A percentile compares a stretch with the other conserved stretches of the same genome.
Conservation (phyloP, 1,284 basidiomycete genomes). For the Cryptococcus neoformans region DNA sequence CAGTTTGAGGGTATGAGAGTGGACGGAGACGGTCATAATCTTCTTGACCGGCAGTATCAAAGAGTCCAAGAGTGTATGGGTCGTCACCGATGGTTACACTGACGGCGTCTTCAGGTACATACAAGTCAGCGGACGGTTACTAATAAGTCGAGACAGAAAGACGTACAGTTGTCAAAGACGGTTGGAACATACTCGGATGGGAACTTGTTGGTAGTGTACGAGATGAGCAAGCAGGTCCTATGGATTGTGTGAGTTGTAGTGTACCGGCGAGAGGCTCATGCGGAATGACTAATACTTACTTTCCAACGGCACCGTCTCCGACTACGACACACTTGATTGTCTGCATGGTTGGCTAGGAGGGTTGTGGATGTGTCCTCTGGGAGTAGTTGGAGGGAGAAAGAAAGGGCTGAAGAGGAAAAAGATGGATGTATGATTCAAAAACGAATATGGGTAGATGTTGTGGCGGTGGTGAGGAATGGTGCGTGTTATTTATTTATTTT, state of each 20-base stretch:
- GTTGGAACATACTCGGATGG: constrained; percentile 99
- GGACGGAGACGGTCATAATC: constrained; percentile 99
- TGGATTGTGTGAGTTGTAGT: not conserved
- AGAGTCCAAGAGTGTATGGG: constrained; percentile 96
- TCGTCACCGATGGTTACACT: constrained; percentile 99
- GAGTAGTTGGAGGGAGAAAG: too few relatives aligned
- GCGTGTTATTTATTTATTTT: too few relatives aligned
- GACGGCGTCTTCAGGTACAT: constrained; percentile 70
- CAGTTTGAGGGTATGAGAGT: constrained; percentile 98
- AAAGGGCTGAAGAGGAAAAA: too few relatives aligned
- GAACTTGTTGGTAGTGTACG: constrained; percentile 99
- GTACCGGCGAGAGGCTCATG: not conserved
- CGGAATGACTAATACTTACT: constrained; percentile 53
- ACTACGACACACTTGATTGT: constrained; percentile 99
- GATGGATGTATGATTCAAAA: too few relatives aligned
- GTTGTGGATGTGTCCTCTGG: too few relatives aligned
- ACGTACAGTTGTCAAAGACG: constrained; percentile 59
- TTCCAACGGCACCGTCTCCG: constrained; percentile 99
- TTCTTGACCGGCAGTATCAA: constrained; percentile 99
- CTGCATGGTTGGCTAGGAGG: constrained; percentile 62
- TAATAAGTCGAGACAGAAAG: not conserved
- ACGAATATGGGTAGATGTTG: too few relatives aligned
- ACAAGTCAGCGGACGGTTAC: not conserved
- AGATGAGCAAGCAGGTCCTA: constrained; percentile 97
- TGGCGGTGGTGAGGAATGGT: too few relatives aligned